A percentile compares a stretch with the other conserved stretches of the same genome.
Evolutionary conservation across 306 rosid species (phyloP).

Genomic region (Canavalia ensiformis): DNA sequence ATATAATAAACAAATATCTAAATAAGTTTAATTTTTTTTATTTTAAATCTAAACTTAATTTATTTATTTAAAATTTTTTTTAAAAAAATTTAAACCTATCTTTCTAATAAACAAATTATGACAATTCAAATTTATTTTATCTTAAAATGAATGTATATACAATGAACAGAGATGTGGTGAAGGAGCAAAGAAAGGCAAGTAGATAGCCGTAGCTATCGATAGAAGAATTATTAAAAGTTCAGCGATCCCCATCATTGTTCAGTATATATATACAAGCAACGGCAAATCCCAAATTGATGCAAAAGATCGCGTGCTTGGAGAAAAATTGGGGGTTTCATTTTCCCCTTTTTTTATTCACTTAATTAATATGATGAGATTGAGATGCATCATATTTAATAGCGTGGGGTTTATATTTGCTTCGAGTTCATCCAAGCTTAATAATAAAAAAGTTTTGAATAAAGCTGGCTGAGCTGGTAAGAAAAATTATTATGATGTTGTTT

Average conservation of each 20-base stretch:
- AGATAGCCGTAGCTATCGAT: slow-evolving; percentile 38
- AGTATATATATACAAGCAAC: slow-evolving; percentile 1
- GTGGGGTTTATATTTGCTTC: slow-evolving; percentile 1
- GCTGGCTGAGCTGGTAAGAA: background rate
- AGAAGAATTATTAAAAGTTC: slow-evolving; percentile 2
- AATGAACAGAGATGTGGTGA: background rate
- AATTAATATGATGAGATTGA: slow-evolving; percentile 9
- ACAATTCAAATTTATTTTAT: no score
- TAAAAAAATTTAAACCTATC: no score
- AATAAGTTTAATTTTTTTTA: no score
- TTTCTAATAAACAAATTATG: no score
- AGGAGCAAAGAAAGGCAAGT: slow-evolving; percentile 16
- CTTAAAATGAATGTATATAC: background rate
- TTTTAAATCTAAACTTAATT: no score
- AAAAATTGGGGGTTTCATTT: slow-evolving; percentile 24
- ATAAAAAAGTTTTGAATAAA: background rate
- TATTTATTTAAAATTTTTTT: no score
- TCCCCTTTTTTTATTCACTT: background rate
- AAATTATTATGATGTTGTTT: no score
- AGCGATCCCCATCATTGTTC: slow-evolving; percentile 22
- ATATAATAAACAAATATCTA: no score
- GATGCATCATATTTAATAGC: background rate
- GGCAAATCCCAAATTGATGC: background rate
- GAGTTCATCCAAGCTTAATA: background rate
- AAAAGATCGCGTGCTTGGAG: slow-evolving; percentile 29